These are phyloP conservation scores for Jatropha curcas DNA, from an alignment of 345 rosid species.

Conservation along the genomic window DNA sequence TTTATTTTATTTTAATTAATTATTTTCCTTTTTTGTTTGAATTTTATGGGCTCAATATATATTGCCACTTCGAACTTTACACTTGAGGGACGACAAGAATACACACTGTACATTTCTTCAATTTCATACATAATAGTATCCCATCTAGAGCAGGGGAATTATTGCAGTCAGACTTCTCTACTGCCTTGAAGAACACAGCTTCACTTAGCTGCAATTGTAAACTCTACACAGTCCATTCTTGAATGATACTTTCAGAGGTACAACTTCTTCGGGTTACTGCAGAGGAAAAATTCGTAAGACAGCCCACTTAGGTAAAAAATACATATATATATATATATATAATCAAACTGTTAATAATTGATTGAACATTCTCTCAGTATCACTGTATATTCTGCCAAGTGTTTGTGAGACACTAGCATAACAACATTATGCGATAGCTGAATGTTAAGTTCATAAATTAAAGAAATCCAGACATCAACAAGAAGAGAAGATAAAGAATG, in stretches of 20 bases:
- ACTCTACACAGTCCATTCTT: background rate
- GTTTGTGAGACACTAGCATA: background rate
- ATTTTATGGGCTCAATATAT: too few relatives aligned
- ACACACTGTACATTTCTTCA: conserved; percentile 6
- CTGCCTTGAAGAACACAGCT: background rate
- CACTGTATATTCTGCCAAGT: background rate
- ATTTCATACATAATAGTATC: background rate
- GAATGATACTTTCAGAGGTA: background rate
- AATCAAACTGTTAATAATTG: background rate
- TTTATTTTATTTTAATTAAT: too few relatives aligned
- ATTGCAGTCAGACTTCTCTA: background rate
- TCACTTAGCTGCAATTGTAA: background rate
- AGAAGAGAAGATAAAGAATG: conserved; percentile 1
- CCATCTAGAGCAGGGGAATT: background rate
- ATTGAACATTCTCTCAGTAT: background rate
- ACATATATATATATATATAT: too few relatives aligned
- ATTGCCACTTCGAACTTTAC: too few relatives aligned
- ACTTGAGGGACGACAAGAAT: background rate
- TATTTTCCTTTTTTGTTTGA: too few relatives aligned
- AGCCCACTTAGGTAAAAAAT: background rate
- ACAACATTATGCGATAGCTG: background rate
- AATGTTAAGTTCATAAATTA: background rate
- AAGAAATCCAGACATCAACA: background rate
- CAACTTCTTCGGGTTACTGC: conserved; percentile 10
- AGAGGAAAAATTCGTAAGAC: background rate